Evolutionary conservation across 495 filamentous ascomycete species (phyloP).

Genomic region (Trichoderma orchidacearum): DNA sequence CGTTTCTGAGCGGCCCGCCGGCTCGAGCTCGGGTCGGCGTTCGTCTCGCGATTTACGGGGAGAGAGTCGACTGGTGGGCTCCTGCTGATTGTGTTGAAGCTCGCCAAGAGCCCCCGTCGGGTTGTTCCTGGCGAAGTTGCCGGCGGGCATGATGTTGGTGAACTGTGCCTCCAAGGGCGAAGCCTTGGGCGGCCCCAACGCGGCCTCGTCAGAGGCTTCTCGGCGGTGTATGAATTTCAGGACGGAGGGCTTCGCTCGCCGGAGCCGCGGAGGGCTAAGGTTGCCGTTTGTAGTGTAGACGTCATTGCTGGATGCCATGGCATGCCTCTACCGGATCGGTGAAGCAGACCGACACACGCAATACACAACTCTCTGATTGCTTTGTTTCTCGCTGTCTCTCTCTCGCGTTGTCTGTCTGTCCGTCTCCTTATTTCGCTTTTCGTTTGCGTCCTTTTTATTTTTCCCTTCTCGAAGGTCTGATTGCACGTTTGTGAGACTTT

Average conservation of each 20-base stretch:
- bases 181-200: constrained; percentile 14
- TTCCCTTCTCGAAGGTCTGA: too few species aligned
- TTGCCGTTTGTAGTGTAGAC: neutral
- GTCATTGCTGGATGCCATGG: neutral
- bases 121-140: constrained; percentile 9
- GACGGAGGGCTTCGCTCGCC: constrained; percentile 43
- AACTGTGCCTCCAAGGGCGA: constrained; percentile 11
- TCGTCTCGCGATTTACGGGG: constrained; percentile 21
- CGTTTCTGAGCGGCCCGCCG: constrained; percentile 20
- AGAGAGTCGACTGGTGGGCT: constrained; percentile 19
- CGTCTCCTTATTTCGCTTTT: neutral
- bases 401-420: neutral
- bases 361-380: neutral
- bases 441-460: too few species aligned
- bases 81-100: constrained; percentile 33
- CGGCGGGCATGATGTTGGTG: constrained; percentile 5
- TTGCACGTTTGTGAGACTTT: neutral
- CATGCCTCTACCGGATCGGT: neutral
- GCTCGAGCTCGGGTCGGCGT: constrained; percentile 7
- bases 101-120: constrained; percentile 35
- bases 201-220: constrained; percentile 31
- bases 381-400: neutral
- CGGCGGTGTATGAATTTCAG: constrained; percentile 43
- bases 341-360: too few species aligned
- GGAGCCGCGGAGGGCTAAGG: constrained; percentile 10